Evolutionary conservation across 2,329 filamentous ascomycete genomes (phyloP).

Genomic region (Curvularia eragrostidis): DNA sequence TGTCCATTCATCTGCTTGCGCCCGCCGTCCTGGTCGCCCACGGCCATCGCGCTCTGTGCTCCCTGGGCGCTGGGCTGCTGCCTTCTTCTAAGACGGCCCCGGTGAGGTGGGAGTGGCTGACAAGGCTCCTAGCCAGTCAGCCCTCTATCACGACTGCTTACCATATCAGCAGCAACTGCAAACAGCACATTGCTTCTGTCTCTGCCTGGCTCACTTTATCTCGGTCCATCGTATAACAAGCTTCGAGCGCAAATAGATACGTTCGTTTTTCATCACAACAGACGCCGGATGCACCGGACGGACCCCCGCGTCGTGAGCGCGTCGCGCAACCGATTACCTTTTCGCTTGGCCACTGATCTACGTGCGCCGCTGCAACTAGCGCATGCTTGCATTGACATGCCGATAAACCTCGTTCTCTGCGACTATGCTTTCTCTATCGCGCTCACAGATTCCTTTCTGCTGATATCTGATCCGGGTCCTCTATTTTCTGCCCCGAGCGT

Average conservation of each 20-base stretch:
- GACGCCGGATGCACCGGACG: slow-evolving; percentile 26
- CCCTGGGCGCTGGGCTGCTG: slow-evolving; percentile 25
- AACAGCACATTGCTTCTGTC: slow-evolving; percentile 11
- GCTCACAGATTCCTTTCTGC: not conserved
- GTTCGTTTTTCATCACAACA: not conserved
- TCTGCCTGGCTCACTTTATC: not conserved
- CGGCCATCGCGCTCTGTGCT: not conserved
- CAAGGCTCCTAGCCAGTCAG: slow-evolving; percentile 23
- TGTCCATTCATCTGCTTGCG: not conserved
- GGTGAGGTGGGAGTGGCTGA: slow-evolving; percentile 23
- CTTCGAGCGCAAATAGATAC: slow-evolving; percentile 4
- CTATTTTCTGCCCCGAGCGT: not conserved
- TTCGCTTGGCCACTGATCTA: slow-evolving; percentile 44
- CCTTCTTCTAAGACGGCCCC: slow-evolving; percentile 27
- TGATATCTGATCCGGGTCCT: not conserved
- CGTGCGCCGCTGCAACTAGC: slow-evolving; percentile 43
- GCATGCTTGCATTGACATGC: slow-evolving; percentile 21
- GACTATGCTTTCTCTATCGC: not conserved
- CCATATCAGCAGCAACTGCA: slow-evolving; percentile 11
- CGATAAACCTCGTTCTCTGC: not conserved
- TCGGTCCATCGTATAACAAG: slow-evolving; percentile 1
- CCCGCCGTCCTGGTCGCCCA: not conserved
- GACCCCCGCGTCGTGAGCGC: slow-evolving; percentile 32
- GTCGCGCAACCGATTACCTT: slow-evolving; percentile 23
- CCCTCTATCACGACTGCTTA: slow-evolving; percentile 14